These are phyloP conservation scores for Coniochaeta hoffmannii DNA, from an alignment of 2,329 filamentous ascomycete species.

Conservation along the genomic window DNA sequence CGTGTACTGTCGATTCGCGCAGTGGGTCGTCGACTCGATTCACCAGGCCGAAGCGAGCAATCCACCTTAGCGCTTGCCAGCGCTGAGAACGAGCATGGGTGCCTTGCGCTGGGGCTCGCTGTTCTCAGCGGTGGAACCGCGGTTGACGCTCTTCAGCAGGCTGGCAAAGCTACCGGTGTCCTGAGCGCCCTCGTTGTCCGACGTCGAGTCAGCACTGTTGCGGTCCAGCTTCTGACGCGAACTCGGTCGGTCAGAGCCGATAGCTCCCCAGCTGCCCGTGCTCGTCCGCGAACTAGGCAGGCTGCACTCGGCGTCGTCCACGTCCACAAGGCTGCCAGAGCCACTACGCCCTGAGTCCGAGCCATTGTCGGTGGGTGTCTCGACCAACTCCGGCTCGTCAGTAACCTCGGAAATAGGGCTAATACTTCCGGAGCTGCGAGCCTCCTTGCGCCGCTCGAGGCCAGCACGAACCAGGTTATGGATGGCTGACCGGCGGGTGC, in stretches of 20 bases:
- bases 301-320: conserved; percentile 57
- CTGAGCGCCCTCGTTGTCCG: conserved; percentile 39
- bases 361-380: conserved; percentile 64
- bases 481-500: conserved; percentile 85
- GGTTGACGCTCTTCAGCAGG: conserved; percentile 55
- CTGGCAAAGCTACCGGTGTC: conserved; percentile 55
- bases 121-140: conserved; percentile 46
- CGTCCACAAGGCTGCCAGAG: conserved; percentile 68
- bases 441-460: conserved; percentile 74
- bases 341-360: conserved; percentile 65
- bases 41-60: conserved; percentile 12
- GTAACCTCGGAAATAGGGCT: conserved; percentile 81
- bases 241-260: conserved; percentile 77
- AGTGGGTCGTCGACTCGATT: neutral
- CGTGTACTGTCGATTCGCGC: neutral
- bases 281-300: conserved; percentile 69
- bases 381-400: conserved; percentile 47
- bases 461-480: conserved; percentile 88
- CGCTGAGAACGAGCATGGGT: conserved; percentile 78
- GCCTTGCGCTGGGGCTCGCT: conserved; percentile 66
- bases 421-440: conserved; percentile 68
- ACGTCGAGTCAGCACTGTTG: conserved; percentile 56
- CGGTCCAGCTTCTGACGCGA: conserved; percentile 56
- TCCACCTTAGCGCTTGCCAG: conserved; percentile 83
- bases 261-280: conserved; percentile 68